Percentiles rank a stretch among this genome's conserved stretches.
phyloP scores from a whole-genome alignment of 768 basidiomycete species.

The Collybia nuda region DNA sequence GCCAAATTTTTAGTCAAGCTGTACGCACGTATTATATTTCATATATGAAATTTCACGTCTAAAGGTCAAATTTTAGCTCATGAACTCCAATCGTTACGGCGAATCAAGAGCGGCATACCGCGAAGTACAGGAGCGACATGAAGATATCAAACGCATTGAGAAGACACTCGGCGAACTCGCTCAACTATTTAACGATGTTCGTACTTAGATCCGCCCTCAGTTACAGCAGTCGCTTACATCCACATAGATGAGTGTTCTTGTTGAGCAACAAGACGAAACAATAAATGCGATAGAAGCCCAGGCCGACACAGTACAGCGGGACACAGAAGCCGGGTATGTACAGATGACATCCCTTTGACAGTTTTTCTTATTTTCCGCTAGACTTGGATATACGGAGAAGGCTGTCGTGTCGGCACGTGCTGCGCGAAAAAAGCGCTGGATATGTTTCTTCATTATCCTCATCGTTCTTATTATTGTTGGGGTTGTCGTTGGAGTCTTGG shows the following conservation, averaged over 20 bases:
- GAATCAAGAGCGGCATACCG: conserved; percentile 88
- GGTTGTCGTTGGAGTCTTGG: conserved; percentile 59
- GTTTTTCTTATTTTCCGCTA: conserved; percentile 27
- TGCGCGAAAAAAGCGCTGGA: conserved; percentile 96
- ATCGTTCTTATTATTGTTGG: conserved; percentile 67
- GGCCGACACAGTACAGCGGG: conserved; percentile 73
- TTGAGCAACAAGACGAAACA: conserved; percentile 92
- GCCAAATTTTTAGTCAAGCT: conserved; percentile 90
- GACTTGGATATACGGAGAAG: conserved; percentile 80
- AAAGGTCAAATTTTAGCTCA: conserved; percentile 49
- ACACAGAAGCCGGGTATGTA: conserved; percentile 81
- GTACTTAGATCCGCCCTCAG: conserved; percentile 20
- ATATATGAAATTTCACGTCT: conserved; percentile 2
- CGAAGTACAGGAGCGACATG: conserved; percentile 97
- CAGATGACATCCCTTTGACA: neutral
- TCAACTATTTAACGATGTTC: conserved; percentile 92
- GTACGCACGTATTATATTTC: conserved; percentile 35
- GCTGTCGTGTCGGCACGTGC: conserved; percentile 84
- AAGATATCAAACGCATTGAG: conserved; percentile 95
- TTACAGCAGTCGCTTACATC: neutral
- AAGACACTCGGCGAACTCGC: conserved; percentile 90
- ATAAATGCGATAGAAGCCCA: conserved; percentile 81
- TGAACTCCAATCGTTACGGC: conserved; percentile 89
- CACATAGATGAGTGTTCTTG: conserved; percentile 85
- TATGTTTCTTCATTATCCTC: conserved; percentile 81